Conservation (phyloP, 768 basidiomycete species). For the Trametes elegans region DNA sequence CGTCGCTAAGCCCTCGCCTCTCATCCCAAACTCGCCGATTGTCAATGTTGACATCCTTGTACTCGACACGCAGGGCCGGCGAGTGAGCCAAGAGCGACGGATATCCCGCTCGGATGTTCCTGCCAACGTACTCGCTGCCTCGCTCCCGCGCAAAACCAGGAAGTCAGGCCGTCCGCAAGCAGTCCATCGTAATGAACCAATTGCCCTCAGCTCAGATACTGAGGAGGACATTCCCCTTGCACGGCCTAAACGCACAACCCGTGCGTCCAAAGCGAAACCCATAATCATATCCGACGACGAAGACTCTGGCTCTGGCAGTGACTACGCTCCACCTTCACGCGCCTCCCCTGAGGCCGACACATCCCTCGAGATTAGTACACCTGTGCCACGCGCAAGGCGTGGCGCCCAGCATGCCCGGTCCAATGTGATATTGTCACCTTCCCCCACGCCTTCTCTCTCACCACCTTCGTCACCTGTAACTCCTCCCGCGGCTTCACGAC, state of each 20-base stretch:
- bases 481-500: not conserved
- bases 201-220: conserved; percentile 6
- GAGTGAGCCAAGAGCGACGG: conserved; percentile 59
- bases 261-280: not conserved
- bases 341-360: not conserved
- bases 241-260: conserved; percentile 1
- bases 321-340: not conserved
- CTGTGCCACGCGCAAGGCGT: not conserved
- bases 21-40: conserved; percentile 43
- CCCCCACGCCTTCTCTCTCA: conserved; percentile 4
- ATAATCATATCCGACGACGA: conserved; percentile 17
- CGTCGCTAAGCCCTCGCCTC: conserved; percentile 15
- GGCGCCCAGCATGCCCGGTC: not conserved
- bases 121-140: conserved; percentile 30
- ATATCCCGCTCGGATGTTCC: conserved; percentile 46
- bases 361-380: not conserved
- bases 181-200: not conserved
- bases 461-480: not conserved
- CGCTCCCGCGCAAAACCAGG: not conserved
- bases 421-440: conserved; percentile 8
- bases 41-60: conserved; percentile 68
- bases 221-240: not conserved
- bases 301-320: conserved; percentile 1
- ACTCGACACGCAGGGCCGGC: conserved; percentile 58
- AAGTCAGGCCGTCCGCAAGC: not conserved